These are phyloP conservation scores for Globisporangium spiculum DNA, from an alignment of 352 stramenopile genomes.

Conservation along the genomic window DNA sequence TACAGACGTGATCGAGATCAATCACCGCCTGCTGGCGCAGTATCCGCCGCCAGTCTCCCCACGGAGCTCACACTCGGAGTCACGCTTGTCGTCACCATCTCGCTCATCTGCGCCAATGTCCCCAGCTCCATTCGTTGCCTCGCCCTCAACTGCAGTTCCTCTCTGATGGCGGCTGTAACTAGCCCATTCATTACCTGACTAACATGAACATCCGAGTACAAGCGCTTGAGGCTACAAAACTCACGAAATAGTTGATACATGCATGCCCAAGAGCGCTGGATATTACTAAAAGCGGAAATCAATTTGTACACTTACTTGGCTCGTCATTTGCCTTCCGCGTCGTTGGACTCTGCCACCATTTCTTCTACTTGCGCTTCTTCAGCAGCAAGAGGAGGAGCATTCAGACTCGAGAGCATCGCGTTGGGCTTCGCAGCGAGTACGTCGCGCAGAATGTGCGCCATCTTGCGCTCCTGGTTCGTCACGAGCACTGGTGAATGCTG, in stretches of 20 bases:
- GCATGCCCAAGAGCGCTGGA: not conserved
- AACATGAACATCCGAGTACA: not conserved
- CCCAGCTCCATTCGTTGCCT: not conserved
- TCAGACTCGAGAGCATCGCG: slow-evolving; percentile 20
- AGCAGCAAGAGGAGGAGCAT: not conserved
- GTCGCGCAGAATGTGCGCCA: slow-evolving; percentile 32
- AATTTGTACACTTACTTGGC: not conserved
- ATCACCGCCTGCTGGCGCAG: slow-evolving; percentile 25
- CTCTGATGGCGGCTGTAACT: not conserved
- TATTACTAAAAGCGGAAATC: not conserved
- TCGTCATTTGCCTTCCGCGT: too few species aligned
- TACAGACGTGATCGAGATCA: slow-evolving; percentile 23
- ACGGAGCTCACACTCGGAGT: not conserved
- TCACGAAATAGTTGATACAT: not conserved
- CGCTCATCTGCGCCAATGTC: not conserved
- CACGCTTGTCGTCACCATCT: not conserved
- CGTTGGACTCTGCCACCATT: not conserved
- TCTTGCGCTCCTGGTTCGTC: slow-evolving; percentile 26
- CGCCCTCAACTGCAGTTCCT: not conserved
- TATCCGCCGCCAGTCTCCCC: slow-evolving; percentile 14
- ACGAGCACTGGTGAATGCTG: slow-evolving; percentile 16
- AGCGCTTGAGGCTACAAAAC: not conserved
- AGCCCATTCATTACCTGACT: not conserved
- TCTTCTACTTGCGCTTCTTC: not conserved
- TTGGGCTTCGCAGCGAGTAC: slow-evolving; percentile 46